Evolutionary conservation across 1,284 basidiomycete genomes (phyloP).

Genomic region (Puccinia triticina): DNA sequence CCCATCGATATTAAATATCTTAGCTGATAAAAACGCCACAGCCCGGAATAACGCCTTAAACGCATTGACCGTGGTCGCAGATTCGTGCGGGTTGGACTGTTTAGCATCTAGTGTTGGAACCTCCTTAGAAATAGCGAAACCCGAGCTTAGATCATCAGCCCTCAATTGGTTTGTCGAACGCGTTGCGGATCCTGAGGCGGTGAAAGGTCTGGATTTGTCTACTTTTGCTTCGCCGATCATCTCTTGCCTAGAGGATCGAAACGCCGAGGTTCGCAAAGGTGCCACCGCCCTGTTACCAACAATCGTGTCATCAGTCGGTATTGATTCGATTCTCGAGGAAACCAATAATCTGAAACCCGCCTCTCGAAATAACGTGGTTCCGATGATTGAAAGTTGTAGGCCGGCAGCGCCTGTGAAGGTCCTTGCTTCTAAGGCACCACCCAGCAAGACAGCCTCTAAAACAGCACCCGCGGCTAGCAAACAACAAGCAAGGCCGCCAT

Average conservation of each 20-base stretch:
- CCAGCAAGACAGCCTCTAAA: slow-evolving; percentile 16
- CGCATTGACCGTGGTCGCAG: slow-evolving; percentile 80
- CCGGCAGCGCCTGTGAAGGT: slow-evolving; percentile 37
- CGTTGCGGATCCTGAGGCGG: slow-evolving; percentile 67
- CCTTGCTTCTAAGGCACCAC: slow-evolving; percentile 53
- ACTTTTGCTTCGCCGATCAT: slow-evolving; percentile 74
- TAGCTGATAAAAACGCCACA: slow-evolving; percentile 89
- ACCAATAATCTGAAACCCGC: slow-evolving; percentile 87
- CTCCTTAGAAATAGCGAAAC: slow-evolving; percentile 83
- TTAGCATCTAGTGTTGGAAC: slow-evolving; percentile 77
- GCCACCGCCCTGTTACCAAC: slow-evolving; percentile 80
- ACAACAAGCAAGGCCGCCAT: slow-evolving; percentile 54
- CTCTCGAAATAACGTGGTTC: slow-evolving; percentile 79
- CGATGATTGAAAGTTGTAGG: slow-evolving; percentile 75
- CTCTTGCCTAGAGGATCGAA: slow-evolving; percentile 85
- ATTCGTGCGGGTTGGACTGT: slow-evolving; percentile 78
- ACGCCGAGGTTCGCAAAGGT: slow-evolving; percentile 84
- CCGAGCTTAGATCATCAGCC: slow-evolving; percentile 80
- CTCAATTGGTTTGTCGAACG: slow-evolving; percentile 82
- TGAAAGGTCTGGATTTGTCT: slow-evolving; percentile 69
- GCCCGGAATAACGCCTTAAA: slow-evolving; percentile 77
- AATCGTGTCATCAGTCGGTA: slow-evolving; percentile 77
- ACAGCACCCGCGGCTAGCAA: slow-evolving; percentile 51
- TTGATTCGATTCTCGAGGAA: slow-evolving; percentile 82
- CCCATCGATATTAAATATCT: slow-evolving; percentile 65